Evolutionary conservation across 805 yeast species (phyloP).

Genomic region (Wickerhamiella nectarea): DNA sequence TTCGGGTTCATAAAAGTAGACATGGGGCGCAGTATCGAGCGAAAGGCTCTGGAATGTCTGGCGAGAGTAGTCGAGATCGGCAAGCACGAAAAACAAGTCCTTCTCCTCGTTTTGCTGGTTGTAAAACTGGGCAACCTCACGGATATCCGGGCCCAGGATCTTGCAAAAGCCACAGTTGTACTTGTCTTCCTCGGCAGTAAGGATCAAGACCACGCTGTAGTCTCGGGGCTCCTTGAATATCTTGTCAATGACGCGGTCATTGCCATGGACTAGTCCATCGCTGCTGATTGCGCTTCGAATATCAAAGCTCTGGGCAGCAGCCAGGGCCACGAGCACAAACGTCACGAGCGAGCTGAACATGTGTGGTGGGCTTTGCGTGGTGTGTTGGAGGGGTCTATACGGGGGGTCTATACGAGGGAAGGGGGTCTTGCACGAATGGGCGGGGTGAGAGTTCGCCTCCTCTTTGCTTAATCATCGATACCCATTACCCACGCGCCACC

Average conservation of each 20-base stretch:
- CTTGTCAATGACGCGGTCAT: constrained; percentile 30
- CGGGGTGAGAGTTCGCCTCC: too few relatives aligned
- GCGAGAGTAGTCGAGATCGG: constrained; percentile 54
- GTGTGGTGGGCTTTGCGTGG: background rate
- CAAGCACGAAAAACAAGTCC: constrained; percentile 49
- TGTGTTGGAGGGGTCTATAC: too few relatives aligned
- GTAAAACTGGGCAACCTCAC: constrained; percentile 52
- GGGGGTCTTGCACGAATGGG: too few relatives aligned
- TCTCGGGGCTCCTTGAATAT: constrained; percentile 44
- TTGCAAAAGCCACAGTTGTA: constrained; percentile 68
- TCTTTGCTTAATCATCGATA: too few relatives aligned
- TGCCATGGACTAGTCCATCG: constrained; percentile 21
- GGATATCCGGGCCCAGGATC: constrained; percentile 53
- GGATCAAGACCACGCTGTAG: constrained; percentile 45
- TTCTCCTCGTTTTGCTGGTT: constrained; percentile 40
- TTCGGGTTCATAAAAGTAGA: constrained; percentile 47
- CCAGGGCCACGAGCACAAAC: background rate
- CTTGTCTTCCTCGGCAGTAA: constrained; percentile 62
- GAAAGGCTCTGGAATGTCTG: constrained; percentile 39
- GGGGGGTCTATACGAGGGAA: too few relatives aligned
- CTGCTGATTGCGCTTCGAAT: constrained; percentile 2
- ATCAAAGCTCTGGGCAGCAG: constrained; percentile 4
- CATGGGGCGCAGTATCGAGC: constrained; percentile 65
- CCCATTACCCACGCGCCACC: too few relatives aligned
- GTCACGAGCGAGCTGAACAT: background rate